Conservation (phyloP, 2,329 filamentous ascomycete genomes). For the Zymoseptoria ardabiliae region DNA sequence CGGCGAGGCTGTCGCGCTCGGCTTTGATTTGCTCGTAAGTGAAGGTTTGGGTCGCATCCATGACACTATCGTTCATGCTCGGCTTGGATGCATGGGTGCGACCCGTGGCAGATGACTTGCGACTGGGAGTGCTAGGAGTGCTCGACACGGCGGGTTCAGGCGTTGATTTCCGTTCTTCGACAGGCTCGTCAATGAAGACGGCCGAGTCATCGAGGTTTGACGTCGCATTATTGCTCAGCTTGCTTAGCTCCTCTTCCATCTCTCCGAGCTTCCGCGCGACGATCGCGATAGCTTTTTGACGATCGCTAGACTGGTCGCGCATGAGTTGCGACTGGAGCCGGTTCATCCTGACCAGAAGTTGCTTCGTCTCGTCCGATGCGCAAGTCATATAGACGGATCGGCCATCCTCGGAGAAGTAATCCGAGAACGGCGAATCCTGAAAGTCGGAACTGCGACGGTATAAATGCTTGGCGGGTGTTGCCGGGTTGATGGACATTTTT, state of each 20-base stretch:
- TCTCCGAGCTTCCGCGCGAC: constrained; percentile 25
- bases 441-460: constrained; percentile 16
- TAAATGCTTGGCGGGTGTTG: constrained; percentile 20
- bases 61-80: constrained; percentile 1
- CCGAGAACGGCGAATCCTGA: constrained; percentile 34
- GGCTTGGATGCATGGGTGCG: background rate
- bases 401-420: constrained; percentile 35
- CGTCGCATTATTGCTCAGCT: constrained; percentile 22
- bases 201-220: constrained; percentile 25
- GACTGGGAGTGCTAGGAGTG: background rate
- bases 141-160: background rate
- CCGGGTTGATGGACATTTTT: constrained; percentile 11
- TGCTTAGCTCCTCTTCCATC: constrained; percentile 27
- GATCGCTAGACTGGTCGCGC: constrained; percentile 20
- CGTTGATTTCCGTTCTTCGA: constrained; percentile 4
- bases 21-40: constrained; percentile 17
- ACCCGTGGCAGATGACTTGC: background rate
- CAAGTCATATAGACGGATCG: constrained; percentile 20
- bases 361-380: constrained; percentile 23
- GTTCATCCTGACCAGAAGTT: constrained; percentile 32
- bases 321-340: constrained; percentile 31
- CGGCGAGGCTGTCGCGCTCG: constrained; percentile 21
- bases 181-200: constrained; percentile 26
- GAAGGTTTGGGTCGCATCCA: background rate
- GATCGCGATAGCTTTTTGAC: constrained; percentile 13